Conservation (phyloP, 2,329 filamentous ascomycete genomes). For the Mycogone perniciosa region DNA sequence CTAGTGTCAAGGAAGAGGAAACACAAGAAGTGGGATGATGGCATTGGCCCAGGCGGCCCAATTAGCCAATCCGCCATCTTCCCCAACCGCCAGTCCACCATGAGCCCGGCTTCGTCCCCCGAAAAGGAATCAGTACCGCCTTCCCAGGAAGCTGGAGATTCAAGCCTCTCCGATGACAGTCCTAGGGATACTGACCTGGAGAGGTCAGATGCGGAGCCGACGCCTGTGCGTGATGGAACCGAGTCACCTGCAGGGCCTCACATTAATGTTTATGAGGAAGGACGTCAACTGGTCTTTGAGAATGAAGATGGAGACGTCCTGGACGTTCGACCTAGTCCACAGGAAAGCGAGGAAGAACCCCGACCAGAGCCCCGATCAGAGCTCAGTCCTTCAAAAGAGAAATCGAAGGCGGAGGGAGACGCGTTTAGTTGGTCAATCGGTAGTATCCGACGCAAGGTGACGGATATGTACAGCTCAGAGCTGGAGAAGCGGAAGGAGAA, state of each 20-base stretch:
- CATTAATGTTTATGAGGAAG: slow-evolving; percentile 74
- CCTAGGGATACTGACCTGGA: slow-evolving; percentile 25
- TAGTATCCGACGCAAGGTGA: slow-evolving; percentile 44
- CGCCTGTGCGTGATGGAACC: slow-evolving; percentile 11
- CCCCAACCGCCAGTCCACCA: slow-evolving; percentile 45
- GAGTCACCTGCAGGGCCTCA: slow-evolving; percentile 20
- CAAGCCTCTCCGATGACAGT: slow-evolving; percentile 28
- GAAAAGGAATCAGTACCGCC: slow-evolving; percentile 27
- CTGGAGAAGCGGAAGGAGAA: slow-evolving; percentile 57
- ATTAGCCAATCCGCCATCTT: slow-evolving; percentile 86
- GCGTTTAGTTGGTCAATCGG: slow-evolving; percentile 27
- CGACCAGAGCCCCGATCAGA: background rate
- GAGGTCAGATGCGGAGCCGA: slow-evolving; percentile 19
- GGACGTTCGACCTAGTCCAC: slow-evolving; percentile 43
- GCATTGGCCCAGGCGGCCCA: slow-evolving; percentile 75
- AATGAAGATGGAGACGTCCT: slow-evolving; percentile 83
- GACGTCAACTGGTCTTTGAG: slow-evolving; percentile 72
- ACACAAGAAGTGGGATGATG: slow-evolving; percentile 62
- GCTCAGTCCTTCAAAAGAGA: slow-evolving; percentile 15
- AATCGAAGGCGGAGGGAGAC: slow-evolving; percentile 7
- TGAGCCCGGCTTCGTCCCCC: slow-evolving; percentile 18
- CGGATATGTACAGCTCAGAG: slow-evolving; percentile 52
- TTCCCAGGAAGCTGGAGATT: slow-evolving; percentile 26
- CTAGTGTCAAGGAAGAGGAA: slow-evolving; percentile 55
- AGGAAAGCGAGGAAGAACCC: slow-evolving; percentile 10